Evolutionary conservation across 2,329 filamentous ascomycete genomes (phyloP).

Genomic region (Drechslerella stenobrocha): DNA sequence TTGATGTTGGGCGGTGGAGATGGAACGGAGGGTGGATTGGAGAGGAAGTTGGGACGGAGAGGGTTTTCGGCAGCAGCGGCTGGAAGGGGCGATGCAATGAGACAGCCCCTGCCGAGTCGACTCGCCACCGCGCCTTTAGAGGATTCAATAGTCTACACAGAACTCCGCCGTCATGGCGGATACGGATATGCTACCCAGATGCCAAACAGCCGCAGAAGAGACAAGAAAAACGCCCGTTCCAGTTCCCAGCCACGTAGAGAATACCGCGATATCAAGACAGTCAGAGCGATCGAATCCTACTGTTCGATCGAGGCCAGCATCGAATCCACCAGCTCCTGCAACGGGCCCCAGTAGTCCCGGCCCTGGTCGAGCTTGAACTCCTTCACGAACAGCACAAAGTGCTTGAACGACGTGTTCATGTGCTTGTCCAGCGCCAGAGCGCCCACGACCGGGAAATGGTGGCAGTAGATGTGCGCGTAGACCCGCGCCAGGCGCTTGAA

Average conservation of each 20-base stretch:
- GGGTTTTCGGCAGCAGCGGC: slow-evolving; percentile 14
- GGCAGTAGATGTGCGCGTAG: slow-evolving; percentile 99
- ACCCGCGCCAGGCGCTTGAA: slow-evolving; percentile 99
- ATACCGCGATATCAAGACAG: background rate
- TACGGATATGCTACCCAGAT: background rate
- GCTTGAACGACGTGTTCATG: slow-evolving; percentile 98
- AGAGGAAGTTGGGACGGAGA: slow-evolving; percentile 1
- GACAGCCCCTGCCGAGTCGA: too few relatives aligned
- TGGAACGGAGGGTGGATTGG: slow-evolving; percentile 13
- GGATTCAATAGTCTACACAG: background rate
- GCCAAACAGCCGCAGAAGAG: background rate
- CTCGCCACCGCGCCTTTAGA: too few relatives aligned
- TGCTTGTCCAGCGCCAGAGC: slow-evolving; percentile 95
- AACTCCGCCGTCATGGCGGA: background rate
- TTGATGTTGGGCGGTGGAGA: too few relatives aligned
- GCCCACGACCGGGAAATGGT: slow-evolving; percentile 96
- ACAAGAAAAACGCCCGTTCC: background rate
- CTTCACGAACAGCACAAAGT: slow-evolving; percentile 97
- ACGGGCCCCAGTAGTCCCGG: slow-evolving; percentile 94
- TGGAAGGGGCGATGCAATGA: slow-evolving; percentile 27
- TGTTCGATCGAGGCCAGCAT: slow-evolving; percentile 62
- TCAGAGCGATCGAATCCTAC: too few relatives aligned
- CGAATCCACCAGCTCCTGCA: slow-evolving; percentile 94
- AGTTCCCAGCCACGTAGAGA: background rate
- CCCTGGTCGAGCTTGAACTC: slow-evolving; percentile 90